Evolutionary conservation across 305 asterid species (phyloP), one percentile per base, ranked within the genome.

Genomic region (Fraxinus latifolia): DNA sequence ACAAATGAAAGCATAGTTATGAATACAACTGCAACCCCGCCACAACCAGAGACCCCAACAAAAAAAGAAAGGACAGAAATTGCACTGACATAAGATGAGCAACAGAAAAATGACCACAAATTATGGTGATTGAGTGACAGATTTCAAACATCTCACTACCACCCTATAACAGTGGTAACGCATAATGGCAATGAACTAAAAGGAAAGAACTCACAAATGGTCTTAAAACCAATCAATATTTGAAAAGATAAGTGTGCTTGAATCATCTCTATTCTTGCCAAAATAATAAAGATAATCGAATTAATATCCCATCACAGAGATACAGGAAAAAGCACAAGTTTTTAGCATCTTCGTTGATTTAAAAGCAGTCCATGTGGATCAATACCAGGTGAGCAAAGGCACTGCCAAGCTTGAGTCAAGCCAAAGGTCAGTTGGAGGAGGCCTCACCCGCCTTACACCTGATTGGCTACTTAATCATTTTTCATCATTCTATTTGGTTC

Each of bases 1-100:
- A 36, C 44, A 81, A 76, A 77, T 36, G 12, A 47, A 80, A 75
- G 70, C 78, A 68, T 44, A 32, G 68, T 76, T 55, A 55, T 77
- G 68, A 78, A 82, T 31, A 83, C 78, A 74, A 53, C 31, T 78
- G 23, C n/a, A 71, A 83, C 39, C 44, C 50, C 17, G 44, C 21
- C 31, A 70, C 58, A 39, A 70, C 77, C 37, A 23, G 14, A 55
- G 60, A 83, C 60, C 74, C 76, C 67, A 68, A 37, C 44, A 65
- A 77, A 79, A 78, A 53, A 78, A 81, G 37, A 17, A 42, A 34
- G 55, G 25, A 73, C 60, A 21, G 36, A 70, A 80, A 34, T 23
- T 73, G 39, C 47, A 74, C 47, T 58, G 77, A 67, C 68, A 76
- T 70, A 65, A 55, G 36, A 74, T 11, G 8, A 55, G 80, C 53